Conservation (phyloP, 345 rosid species). For the Gossypium arboreum region DNA sequence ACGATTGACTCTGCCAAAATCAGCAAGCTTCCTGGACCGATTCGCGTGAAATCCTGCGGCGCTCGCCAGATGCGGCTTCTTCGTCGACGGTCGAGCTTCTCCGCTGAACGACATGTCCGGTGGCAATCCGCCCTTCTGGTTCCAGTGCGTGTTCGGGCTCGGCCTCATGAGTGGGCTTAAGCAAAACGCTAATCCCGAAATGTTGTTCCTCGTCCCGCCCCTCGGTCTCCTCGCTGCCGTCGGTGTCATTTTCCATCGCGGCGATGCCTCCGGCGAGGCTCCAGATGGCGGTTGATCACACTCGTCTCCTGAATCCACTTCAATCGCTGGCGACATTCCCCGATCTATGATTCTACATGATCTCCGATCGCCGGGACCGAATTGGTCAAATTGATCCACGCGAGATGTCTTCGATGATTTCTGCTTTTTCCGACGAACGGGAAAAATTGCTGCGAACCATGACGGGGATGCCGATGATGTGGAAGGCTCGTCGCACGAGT, state of each 20-base stretch:
- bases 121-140: conserved; percentile 44
- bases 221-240: conserved; percentile 35
- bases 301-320: conserved; percentile 31
- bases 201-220: conserved; percentile 29
- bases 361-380: conserved; percentile 24
- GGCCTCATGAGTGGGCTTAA: conserved; percentile 87
- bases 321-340: conserved; percentile 80
- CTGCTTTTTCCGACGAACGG: conserved; percentile 44
- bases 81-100: conserved; percentile 41
- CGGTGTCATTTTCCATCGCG: conserved; percentile 36
- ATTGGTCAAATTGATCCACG: conserved; percentile 30
- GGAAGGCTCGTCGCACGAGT: conserved; percentile 29
- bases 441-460: conserved; percentile 50
- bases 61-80: conserved; percentile 60
- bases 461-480: conserved; percentile 45
- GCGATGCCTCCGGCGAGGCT: conserved; percentile 43
- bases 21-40: conserved; percentile 77
- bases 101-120: conserved; percentile 35
- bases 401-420: conserved; percentile 25
- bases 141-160: conserved; percentile 66
- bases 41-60: conserved; percentile 61
- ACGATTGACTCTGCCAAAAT: conserved; percentile 68
- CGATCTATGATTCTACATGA: conserved; percentile 40
- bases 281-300: conserved; percentile 28
- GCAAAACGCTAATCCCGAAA: conserved; percentile 70